Base-by-base conservation (phyloP, 2,329 filamentous ascomycete species). In the Diaporthe ampelina region DNA sequence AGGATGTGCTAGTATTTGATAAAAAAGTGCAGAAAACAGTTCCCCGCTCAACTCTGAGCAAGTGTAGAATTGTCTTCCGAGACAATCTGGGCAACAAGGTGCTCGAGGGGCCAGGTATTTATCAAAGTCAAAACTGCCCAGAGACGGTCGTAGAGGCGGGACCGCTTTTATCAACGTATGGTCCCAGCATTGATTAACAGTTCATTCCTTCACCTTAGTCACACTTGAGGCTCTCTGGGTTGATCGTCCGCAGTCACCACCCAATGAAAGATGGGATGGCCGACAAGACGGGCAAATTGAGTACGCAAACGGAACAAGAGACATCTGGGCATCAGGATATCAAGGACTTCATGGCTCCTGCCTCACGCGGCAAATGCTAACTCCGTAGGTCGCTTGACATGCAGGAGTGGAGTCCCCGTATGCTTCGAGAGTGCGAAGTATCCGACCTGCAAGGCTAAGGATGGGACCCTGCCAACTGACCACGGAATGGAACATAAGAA, bases 401-500 rank as follows among this genome's bases (percentile, higher is more conserved):
- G 57, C 67, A 71, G 58, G 32, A 45, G 65, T 45, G 65, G 37
- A 70, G 54, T 56, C 37, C 32, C 40, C 48, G 57, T 52, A 65
- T 21, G 24, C n/a, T 65, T 57, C 35, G 37, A 43, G 19, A 40
- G 50, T 65, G 40, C 35, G 57, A 43, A 43, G 52, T 26, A 54
- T 52, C 37, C 26, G 48, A 32, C 35, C 48, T 45, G 57, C 54
- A 50, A 58, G 45, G 57, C 57, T 54, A 68, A 58, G 72, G 70
- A 58, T 65, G 50, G 54, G n/a, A 59, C 61, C 70, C 70, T 67
- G 57, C 48, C 50, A 29, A 24, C n/a, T 45, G 63, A 24, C 57
- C 40, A 52, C 29, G 29, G 48, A 26, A 74, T 70, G 72, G 48
- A 72, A 72, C 72, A 59, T 72, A 70, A 74, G 61, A 52, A 75